Evolutionary conservation across 805 yeast genomes (phyloP), one percentile per base, ranked within the genome.

Genomic region (Priceomyces melissophilus): DNA sequence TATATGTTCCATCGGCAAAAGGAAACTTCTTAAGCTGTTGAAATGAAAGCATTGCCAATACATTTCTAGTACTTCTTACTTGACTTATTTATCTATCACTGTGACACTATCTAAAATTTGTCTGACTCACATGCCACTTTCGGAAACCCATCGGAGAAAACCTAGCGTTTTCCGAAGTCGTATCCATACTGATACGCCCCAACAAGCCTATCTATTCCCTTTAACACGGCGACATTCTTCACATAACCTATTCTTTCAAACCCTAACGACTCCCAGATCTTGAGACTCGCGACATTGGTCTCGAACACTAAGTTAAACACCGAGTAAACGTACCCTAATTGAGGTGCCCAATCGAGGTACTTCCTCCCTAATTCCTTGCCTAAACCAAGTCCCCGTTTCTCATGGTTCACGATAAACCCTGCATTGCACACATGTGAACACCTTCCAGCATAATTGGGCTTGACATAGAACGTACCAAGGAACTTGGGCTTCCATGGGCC

Each of bases 361-460:
- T 74, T 64, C 41, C 65, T 65, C 4, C 95, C 97, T 55, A 90
- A 55, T n/a, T 73, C 73, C 28, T 65, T 71, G 1, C 96, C 96
- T 11, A 87, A 61, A 8, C 84, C 82, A 35, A 71, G 59, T 0
- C 95, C 93, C 46, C 97, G 73, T 17, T 66, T 65, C 0, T 47
- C 47, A 7, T 71, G 68, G 43, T 76, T 76, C 5, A 90, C 96
- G 9, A 88, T 57, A 55, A 90, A 90, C 0, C 95, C 96, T 0
- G 82, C 96, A 58, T 90, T 90, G 54, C 96, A 87, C 23, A 79
- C 82, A 54, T 90, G 96, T 0, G 93, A 79, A 47, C 91, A 82
- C 43, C 96, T 75, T 7, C 95, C 96, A 2, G 71, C 63, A 57
- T 89, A 90, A 61, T 90, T 90, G 12, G 98, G 96, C 55, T 86